Base-by-base conservation (phyloP, 371 early-diverging fungal species). In the Mortierella sp. region DNA sequence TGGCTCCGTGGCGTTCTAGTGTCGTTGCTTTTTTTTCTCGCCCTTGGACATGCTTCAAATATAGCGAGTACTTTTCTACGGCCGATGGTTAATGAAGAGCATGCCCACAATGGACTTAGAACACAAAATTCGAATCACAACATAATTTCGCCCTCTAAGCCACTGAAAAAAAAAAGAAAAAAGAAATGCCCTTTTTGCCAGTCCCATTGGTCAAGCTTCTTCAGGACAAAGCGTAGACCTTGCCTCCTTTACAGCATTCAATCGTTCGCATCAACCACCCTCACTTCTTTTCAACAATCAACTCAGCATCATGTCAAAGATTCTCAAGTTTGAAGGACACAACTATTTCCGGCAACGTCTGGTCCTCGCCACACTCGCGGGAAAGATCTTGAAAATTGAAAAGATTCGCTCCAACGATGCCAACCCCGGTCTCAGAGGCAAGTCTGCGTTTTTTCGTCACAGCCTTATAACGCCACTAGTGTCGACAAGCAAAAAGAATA, bases 311-410 rank as follows among this genome's bases (percentile, higher is more conserved):
- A 84, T 84, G 84, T 84, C 86, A 64, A 86, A 86, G 73, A 69
- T 86, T 50, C 70, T 94, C 75, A 92, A 90, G 71, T 95, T 92
- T 69, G 90, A 93, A 75, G 98, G 97, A 21, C 95, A 96, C 89
- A 91, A 91, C 78, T 95, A 94, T 78, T 89, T 98, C 73, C 90
- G 97, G 74, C 96, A 98, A 86, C 90, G 99, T 54, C 93, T 99
- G 73, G 90, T 99, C n/a, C 90, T 99, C 69, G 94, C 98, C n/a
- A 95, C 96, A 11, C 90, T 99, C 70, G 94, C 95, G 77, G 96
- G 96, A 77, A 93, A 92, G 61, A 82, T 95, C 9, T 91, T 99
- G 64, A 94, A 96, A 77, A 97, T 99, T 81, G 96, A 96, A 77
- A 93, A 95, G 82, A 98, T 99, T 83, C 93, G 98, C 40, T 87